Base-by-base conservation (phyloP, 805 yeast species). In the Babjeviella inositovora region DNA sequence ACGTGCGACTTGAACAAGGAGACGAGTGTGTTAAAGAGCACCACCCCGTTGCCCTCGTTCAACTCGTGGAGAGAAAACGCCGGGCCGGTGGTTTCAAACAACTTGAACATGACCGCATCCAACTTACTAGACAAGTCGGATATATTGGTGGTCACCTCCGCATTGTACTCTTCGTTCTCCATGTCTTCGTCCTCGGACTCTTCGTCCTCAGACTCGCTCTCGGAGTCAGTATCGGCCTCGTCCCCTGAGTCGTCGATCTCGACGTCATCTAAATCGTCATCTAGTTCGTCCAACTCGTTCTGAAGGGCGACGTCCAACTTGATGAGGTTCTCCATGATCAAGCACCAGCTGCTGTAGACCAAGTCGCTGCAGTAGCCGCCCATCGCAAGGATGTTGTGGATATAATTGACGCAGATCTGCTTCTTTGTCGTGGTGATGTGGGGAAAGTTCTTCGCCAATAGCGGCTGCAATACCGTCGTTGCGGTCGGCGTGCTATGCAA, bases 231-330 rank as follows among this genome's bases (percentile, higher is more conserved):
- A 13, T 27, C 35, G 7, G 22, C 23, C 0, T 32, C 38, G 8
- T 41, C 52, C 3, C 47, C 58, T 6, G 52, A 67, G 7, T 40
- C 50, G 7, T 60, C 70, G 6, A 64, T 72, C 8, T 66, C 63
- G 14, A 63, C 74, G 21, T 71, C 69, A 26, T 68, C 76, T 26
- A 50, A 53, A 17, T 54, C 62, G 32, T 79, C 90, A 40, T 79
- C 93, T 26, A 75, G 50, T 33, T 80, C 93, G 36, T 84, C 94
- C 28, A 81, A 50, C 35, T 77, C 90, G 39, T 80, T 82, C 38
- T 82, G 94, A 27, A 85, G 56, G 45, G 84, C 97, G 5, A 85
- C 95, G 47, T 87, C 98, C 22, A 90, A 56, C 32, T 80, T 77
- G 28, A 90, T 81, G 26, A 79, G 62, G 30, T 71, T 66, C 44